Evolutionary conservation across 805 yeast species (phyloP).

Genomic region (Yamadazyma phyllophila): DNA sequence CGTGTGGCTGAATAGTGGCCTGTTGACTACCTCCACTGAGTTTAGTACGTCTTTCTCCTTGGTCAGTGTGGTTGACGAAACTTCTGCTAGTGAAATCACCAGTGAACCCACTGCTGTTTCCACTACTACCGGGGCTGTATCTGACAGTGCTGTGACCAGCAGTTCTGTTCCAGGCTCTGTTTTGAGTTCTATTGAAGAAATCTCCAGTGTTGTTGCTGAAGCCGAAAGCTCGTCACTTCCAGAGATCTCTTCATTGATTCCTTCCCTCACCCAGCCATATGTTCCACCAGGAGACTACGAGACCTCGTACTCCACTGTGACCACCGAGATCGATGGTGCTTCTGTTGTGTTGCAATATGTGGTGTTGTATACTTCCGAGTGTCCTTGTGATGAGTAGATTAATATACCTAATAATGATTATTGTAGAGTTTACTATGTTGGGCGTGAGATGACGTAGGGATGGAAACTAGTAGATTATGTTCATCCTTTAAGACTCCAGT

Average conservation of each 20-base stretch:
- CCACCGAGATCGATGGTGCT: slow-evolving; percentile 21
- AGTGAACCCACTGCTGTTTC: not conserved
- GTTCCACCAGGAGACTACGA: slow-evolving; percentile 23
- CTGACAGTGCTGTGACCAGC: slow-evolving; percentile 5
- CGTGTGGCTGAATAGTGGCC: slow-evolving; percentile 30
- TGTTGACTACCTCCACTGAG: slow-evolving; percentile 20
- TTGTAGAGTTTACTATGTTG: no score
- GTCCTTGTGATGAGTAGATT: slow-evolving; percentile 11
- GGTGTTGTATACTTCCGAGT: slow-evolving; percentile 21
- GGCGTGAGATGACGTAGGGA: no score
- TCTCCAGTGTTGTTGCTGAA: not conserved
- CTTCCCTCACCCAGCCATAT: slow-evolving; percentile 9
- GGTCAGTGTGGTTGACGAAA: slow-evolving; percentile 1
- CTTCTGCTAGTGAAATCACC: slow-evolving; percentile 10
- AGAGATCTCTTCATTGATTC: not conserved
- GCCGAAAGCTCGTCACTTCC: not conserved
- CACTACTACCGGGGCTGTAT: not conserved
- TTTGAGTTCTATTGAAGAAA: no score
- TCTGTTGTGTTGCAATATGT: slow-evolving; percentile 24
- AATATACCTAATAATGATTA: not conserved
- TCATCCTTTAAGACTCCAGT: no score
- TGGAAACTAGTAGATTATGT: no score
- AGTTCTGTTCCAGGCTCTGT: not conserved
- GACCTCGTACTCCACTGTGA: slow-evolving; percentile 19
- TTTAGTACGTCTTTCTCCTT: slow-evolving; percentile 12